Evolutionary conservation across 306 rosid genomes (phyloP).

Genomic region (barrel medic (Medicago truncatula)): MtrunA17r5.0-ANR NC_053048.1:42493501-42494000

Average conservation of each 20-base stretch:
- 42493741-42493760: slow-evolving; percentile 79
- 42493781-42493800: slow-evolving; percentile 88
- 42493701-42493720: slow-evolving; percentile 81
- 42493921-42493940: background rate
- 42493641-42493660: slow-evolving; percentile 54
- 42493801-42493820: slow-evolving; percentile 62
- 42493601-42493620: slow-evolving; percentile 87
- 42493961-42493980: background rate
- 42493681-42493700: slow-evolving; percentile 66
- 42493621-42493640: slow-evolving; percentile 56
- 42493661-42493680: slow-evolving; percentile 49
- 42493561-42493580: slow-evolving; percentile 87
- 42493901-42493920: background rate
- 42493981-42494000: background rate
- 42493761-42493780: slow-evolving; percentile 85
- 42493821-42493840: background rate
- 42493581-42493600: slow-evolving; percentile 91
- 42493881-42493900: background rate
- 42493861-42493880: background rate
- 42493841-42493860: background rate
- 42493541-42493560: slow-evolving; percentile 80
- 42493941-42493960: background rate
- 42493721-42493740: slow-evolving; percentile 82
- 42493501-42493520: slow-evolving; percentile 92
- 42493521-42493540: slow-evolving; percentile 80